Percentiles rank a stretch among this genome's conserved stretches.
Evolutionary conservation across 108 stramenopile species (phyloP).

Genomic region (Fragilaria radians): DNA sequence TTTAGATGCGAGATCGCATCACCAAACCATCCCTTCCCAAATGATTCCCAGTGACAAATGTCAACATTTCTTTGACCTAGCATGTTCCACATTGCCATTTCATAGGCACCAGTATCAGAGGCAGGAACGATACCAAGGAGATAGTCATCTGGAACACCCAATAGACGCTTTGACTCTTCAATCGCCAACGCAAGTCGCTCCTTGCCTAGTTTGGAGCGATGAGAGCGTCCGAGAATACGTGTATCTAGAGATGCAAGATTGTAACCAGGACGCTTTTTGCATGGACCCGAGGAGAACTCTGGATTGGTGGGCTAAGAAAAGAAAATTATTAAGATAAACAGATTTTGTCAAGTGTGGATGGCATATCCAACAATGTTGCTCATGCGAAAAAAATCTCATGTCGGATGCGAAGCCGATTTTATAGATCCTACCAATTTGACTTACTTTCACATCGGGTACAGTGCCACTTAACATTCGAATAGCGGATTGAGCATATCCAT

Average conservation of each 20-base stretch:
- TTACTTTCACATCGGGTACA: constrained; percentile 38
- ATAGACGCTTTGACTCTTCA: constrained; percentile 89
- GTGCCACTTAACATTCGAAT: constrained; percentile 46
- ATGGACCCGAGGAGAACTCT: constrained; percentile 92
- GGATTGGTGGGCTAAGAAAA: constrained; percentile 66
- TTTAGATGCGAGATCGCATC: constrained; percentile 93
- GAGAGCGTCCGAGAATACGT: constrained; percentile 89
- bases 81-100: constrained; percentile 99
- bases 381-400: too few species aligned
- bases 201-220: constrained; percentile 98
- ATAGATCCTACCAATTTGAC: background rate
- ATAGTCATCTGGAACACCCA: constrained; percentile 93
- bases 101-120: constrained; percentile 98
- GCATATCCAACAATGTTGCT: too few species aligned
- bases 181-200: constrained; percentile 91
- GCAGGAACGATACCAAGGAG: constrained; percentile 96
- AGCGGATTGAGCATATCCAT: constrained; percentile 7
- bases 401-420: too few species aligned
- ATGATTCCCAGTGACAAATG: constrained; percentile 97
- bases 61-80: constrained; percentile 93
- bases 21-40: constrained; percentile 96
- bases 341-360: too few species aligned
- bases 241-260: constrained; percentile 57
- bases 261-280: constrained; percentile 99
- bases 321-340: background rate